A percentile compares a stretch with the other conserved stretches of the same genome.
phyloP scores from a whole-genome alignment of 1,284 basidiomycete genomes.

The Pisolithus thermaeus region DNA sequence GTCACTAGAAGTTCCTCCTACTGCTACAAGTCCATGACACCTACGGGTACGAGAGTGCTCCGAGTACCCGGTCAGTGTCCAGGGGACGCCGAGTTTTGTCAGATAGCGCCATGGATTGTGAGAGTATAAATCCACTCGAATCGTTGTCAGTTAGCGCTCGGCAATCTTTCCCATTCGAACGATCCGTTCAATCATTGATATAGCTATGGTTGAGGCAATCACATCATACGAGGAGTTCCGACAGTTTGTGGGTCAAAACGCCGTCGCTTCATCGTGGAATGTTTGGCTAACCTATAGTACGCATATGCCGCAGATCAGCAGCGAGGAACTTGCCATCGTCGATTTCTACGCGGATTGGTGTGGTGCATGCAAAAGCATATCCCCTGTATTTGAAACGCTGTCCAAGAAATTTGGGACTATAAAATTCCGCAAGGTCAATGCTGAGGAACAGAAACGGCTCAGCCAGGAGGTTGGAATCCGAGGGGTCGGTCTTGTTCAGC shows the following conservation, averaged over 20 bases:
- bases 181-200: neutral
- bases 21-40: no score
- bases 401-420: slow-evolving; percentile 32
- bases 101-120: neutral
- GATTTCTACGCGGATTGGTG: slow-evolving; percentile 61
- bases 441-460: slow-evolving; percentile 41
- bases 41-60: no score
- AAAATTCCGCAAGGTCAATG: slow-evolving; percentile 67
- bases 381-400: slow-evolving; percentile 59
- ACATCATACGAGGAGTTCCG: neutral
- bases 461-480: slow-evolving; percentile 46
- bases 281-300: neutral
- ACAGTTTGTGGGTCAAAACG: neutral
- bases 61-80: no score
- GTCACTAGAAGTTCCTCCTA: no score
- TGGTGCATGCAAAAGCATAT: slow-evolving; percentile 64
- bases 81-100: no score
- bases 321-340: slow-evolving; percentile 33
- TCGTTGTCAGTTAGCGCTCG: neutral
- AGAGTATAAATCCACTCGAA: neutral
- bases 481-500: slow-evolving; percentile 33
- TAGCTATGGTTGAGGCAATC: neutral
- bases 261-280: neutral
- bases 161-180: neutral
- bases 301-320: slow-evolving; percentile 2